A percentile compares a stretch with the other conserved stretches of the same genome.
These are phyloP conservation scores for Echinochloa phyllopogon DNA, from an alignment of 176 grass and related monocot species.

Conservation along the genomic window DNA sequence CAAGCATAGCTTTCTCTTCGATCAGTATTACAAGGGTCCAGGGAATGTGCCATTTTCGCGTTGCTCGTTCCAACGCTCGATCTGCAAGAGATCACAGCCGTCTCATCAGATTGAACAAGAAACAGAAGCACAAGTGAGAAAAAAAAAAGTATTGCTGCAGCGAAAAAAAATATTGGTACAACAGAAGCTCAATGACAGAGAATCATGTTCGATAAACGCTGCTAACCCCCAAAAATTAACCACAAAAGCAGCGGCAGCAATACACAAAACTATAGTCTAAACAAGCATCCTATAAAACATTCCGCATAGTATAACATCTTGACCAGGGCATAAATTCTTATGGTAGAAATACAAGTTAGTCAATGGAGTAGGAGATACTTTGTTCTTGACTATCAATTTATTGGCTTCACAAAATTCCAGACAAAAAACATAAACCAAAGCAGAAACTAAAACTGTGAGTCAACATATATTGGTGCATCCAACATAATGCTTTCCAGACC, in stretches of 20 bases:
- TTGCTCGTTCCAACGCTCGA: conserved; percentile 81
- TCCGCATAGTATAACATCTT: neutral
- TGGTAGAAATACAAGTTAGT: neutral
- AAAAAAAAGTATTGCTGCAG: neutral
- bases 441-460: neutral
- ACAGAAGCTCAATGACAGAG: neutral
- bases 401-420: neutral
- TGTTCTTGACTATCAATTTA: neutral
- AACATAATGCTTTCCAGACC: neutral
- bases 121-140: neutral
- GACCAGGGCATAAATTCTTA: neutral
- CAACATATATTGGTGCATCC: neutral
- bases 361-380: neutral
- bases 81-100: conserved; percentile 41
- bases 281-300: neutral
- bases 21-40: conserved; percentile 51
- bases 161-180: neutral
- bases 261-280: neutral
- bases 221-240: neutral
- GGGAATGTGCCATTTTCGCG: conserved; percentile 71
- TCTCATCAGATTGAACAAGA: neutral
- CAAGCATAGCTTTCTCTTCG: neutral
- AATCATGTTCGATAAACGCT: neutral
- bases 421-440: neutral
- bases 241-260: neutral